Conservation (phyloP, 2,329 filamentous ascomycete genomes). For the Immersiporthe knoxdaviesiana region DNA sequence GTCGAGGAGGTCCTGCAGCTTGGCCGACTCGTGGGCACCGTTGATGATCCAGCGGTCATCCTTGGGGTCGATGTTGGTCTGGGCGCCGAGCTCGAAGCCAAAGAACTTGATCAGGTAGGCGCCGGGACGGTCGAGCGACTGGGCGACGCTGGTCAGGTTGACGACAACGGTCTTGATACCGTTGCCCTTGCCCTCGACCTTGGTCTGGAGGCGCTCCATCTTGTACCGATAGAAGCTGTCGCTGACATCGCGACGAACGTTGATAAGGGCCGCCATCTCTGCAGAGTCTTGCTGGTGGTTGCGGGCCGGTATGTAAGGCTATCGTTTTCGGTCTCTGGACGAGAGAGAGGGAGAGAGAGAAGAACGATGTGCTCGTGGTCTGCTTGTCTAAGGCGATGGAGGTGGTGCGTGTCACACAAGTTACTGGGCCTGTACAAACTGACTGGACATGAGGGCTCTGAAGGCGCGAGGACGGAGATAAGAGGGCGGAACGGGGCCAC, state of each 20-base stretch:
- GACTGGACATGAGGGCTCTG: constrained; percentile 44
- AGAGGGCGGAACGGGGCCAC: constrained; percentile 46
- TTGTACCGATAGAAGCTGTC: constrained; percentile 99
- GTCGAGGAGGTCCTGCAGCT: constrained; percentile 97
- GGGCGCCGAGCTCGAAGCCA: constrained; percentile 96
- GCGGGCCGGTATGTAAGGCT: constrained; percentile 20
- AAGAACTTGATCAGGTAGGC: constrained; percentile 99
- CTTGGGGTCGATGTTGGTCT: constrained; percentile 96
- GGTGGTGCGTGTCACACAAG: constrained; percentile 22
- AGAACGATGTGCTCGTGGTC: constrained; percentile 22
- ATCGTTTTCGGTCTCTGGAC: constrained; percentile 16
- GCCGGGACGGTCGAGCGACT: constrained; percentile 88
- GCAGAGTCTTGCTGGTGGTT: constrained; percentile 46
- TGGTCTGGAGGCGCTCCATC: constrained; percentile 98
- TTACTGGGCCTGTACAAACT: constrained; percentile 34
- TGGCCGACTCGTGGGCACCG: constrained; percentile 90
- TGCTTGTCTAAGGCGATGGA: constrained; percentile 35
- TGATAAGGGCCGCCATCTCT: constrained; percentile 90
- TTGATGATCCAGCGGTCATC: constrained; percentile 99
- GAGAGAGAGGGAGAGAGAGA: too few relatives aligned
- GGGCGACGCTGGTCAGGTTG: constrained; percentile 92
- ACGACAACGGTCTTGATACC: constrained; percentile 98
- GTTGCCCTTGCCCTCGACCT: constrained; percentile 99
- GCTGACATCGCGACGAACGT: constrained; percentile 96
- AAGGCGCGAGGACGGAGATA: constrained; percentile 38